Evolutionary conservation across 169 alveolate species (phyloP).

Genomic region (Eimeria tenella): DNA sequence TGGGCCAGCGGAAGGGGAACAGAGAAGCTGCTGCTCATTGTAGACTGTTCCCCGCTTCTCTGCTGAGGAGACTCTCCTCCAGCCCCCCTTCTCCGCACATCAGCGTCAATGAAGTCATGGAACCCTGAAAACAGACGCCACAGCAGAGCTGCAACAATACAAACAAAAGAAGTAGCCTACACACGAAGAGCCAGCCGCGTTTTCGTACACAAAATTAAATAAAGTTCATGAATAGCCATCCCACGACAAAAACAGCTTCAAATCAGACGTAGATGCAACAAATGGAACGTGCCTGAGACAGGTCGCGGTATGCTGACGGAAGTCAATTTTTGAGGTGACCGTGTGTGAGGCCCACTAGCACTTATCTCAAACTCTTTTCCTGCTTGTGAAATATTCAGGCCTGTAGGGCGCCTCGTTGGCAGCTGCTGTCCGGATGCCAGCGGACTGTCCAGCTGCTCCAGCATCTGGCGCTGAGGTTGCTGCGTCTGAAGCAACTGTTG

Average conservation of each 20-base stretch:
- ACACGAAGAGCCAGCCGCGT: neutral
- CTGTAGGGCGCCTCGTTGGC: slow-evolving; percentile 2
- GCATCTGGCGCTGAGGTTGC: neutral
- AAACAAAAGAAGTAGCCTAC: neutral
- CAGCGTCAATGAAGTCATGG: slow-evolving; percentile 45
- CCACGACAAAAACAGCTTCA: slow-evolving; percentile 1
- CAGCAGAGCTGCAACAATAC: neutral
- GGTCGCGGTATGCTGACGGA: slow-evolving; percentile 4
- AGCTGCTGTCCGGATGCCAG: neutral
- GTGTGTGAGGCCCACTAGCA: neutral
- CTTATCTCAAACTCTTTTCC: neutral
- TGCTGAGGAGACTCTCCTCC: slow-evolving; percentile 12
- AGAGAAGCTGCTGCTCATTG: slow-evolving; percentile 46
- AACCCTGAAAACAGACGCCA: slow-evolving; percentile 5
- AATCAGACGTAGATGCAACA: neutral
- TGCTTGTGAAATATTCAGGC: neutral
- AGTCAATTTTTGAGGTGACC: neutral
- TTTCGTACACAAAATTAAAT: neutral
- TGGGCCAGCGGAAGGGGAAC: slow-evolving; percentile 59
- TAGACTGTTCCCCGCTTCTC: neutral
- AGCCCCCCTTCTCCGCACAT: neutral
- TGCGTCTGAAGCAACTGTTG: slow-evolving; percentile 5
- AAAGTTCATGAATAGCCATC: neutral
- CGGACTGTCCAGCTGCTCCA: neutral
- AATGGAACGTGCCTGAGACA: neutral